phyloP scores from a whole-genome alignment of 768 basidiomycete species.

The Rhizopogon rudus region DNA sequence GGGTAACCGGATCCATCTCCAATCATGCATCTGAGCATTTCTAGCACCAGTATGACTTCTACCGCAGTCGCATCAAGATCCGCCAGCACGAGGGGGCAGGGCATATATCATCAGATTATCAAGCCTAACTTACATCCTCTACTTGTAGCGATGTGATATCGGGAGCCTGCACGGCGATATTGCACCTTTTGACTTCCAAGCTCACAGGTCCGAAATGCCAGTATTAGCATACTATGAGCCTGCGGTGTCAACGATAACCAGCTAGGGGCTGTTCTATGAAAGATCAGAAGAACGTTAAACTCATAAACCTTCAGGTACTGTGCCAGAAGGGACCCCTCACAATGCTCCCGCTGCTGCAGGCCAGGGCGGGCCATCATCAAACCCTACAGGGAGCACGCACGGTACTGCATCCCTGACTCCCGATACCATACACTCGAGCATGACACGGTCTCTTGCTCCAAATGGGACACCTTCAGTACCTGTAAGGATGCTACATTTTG shows the following conservation, averaged over 20 bases:
- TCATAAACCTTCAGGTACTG: conserved; percentile 26
- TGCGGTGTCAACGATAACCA: conserved; percentile 28
- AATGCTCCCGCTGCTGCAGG: conserved; percentile 29
- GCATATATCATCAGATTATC: no score
- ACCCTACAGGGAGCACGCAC: conserved; percentile 12
- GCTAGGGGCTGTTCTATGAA: conserved; percentile 29
- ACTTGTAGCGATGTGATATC: no score
- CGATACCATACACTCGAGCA: conserved; percentile 23
- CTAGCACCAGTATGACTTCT: no score
- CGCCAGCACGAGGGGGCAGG: no score
- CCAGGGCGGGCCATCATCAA: conserved; percentile 15
- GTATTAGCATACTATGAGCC: no score
- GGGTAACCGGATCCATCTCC: no score
- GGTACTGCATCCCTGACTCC: conserved; percentile 35
- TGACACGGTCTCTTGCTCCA: conserved; percentile 31
- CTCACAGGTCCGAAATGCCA: no score
- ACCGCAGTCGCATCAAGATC: no score
- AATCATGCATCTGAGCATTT: no score
- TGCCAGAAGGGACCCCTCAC: conserved; percentile 38
- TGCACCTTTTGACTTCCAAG: no score
- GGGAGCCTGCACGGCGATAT: no score
- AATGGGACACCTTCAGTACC: conserved; percentile 28
- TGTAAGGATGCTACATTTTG: neutral
- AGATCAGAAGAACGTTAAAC: conserved; percentile 30
- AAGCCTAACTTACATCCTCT: no score